These are phyloP conservation scores for Phaeotremella skinneri DNA, from an alignment of 768 basidiomycete genomes.

Conservation along the genomic window DNA sequence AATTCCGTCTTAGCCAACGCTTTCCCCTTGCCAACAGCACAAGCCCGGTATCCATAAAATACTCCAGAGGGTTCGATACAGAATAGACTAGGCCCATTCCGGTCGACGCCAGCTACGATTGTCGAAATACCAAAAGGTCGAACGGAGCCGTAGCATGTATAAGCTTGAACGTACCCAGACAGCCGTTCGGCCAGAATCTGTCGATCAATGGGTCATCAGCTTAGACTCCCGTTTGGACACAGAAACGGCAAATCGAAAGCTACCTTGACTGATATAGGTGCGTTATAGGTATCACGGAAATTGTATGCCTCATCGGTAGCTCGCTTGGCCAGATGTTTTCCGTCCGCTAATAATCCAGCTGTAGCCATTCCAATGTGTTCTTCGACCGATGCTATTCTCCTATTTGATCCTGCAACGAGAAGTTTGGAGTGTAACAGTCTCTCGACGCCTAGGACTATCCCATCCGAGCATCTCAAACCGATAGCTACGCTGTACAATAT, in stretches of 20 bases:
- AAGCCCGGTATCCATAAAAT: conserved; percentile 88
- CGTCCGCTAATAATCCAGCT: conserved; percentile 89
- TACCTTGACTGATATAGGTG: conserved; percentile 77
- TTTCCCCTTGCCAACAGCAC: conserved; percentile 97
- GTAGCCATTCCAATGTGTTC: conserved; percentile 91
- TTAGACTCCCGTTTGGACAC: conserved; percentile 20
- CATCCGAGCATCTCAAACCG: conserved; percentile 89
- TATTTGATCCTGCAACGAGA: conserved; percentile 85
- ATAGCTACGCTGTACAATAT: conserved; percentile 74
- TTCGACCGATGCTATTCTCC: conserved; percentile 89
- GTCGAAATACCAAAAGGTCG: conserved; percentile 95
- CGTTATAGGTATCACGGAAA: conserved; percentile 69
- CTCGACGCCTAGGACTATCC: conserved; percentile 94
- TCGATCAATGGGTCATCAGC: conserved; percentile 33
- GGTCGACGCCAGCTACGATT: conserved; percentile 84
- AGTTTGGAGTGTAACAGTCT: conserved; percentile 95
- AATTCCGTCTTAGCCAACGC: conserved; percentile 97
- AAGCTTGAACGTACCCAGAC: conserved; percentile 85
- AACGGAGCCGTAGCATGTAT: conserved; percentile 96
- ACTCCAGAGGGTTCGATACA: conserved; percentile 94
- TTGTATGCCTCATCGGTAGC: conserved; percentile 78
- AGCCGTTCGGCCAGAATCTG: conserved; percentile 72
- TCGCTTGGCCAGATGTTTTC: conserved; percentile 77
- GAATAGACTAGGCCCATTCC: conserved; percentile 78
- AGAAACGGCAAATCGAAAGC: conserved; percentile 17